Base-by-base conservation (phyloP, 495 filamentous ascomycete genomes). In the Penicillium subrubescens region DNA sequence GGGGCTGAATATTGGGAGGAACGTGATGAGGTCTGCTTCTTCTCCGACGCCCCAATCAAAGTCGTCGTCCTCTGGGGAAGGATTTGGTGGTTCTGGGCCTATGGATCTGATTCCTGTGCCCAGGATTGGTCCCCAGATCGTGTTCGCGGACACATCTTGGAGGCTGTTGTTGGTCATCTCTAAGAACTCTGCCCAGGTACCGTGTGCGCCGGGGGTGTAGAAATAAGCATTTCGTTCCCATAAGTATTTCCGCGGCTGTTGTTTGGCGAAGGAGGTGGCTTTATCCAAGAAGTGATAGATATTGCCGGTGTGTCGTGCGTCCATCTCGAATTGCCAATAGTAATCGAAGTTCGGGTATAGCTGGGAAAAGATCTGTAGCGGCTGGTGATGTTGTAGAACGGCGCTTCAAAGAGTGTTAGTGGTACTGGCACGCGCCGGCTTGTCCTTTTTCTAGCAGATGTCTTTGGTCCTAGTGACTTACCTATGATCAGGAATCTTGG, bases 301-400 rank as follows among this genome's bases (percentile, higher is more conserved):
- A 63, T 93, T 86, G 10, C 90, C 89, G 0, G 86, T 90, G 60
- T 87, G 85, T 23, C 91, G 84, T n/a, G 84, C 83, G 69, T 93
- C 89, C 71, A 90, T 83, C 66, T 92, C 89, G 82, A 88, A 88
- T 70, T 92, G 92, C 90, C 90, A 93, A 59, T 90, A 82, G 67
- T 82, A 90, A 58, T 90, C 88, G 62, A 90, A 93, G 61, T 91
- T 85, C 0, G 89, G 89, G 62, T 89, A 84, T 29, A 87, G 79
- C 61, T 88, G 82, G 52, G 87, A 85, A 67, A 93, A 92, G 50
- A 79, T 73, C 48, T 80, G 74, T 15, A 79, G 19, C 10, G 78
- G 71, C 35, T 78, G 76, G 57, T 70, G 70, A 55, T 77, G 70
- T n/a, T 78, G 75, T 6, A 70, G 35, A 5, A 65, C 58, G 19